These are phyloP conservation scores for Endogone sp. DNA, from an alignment of 192 early-diverging fungal species.

Conservation along the genomic window DNA sequence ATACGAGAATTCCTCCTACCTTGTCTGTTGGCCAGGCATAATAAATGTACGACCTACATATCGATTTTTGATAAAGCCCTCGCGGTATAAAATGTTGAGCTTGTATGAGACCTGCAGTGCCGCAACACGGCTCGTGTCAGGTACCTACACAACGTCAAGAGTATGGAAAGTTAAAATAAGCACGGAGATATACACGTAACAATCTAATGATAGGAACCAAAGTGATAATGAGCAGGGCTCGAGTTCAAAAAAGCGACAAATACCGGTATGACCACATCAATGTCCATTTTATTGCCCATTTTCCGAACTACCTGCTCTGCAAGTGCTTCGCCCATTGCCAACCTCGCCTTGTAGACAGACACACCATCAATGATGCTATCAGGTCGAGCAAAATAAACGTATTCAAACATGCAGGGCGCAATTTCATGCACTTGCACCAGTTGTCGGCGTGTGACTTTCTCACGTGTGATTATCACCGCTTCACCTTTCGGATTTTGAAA, in stretches of 20 bases:
- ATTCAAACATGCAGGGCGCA: constrained; percentile 99
- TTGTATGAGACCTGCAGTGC: constrained; percentile 91
- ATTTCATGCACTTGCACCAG: constrained; percentile 47
- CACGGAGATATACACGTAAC: too few species aligned
- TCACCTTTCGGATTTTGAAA: constrained; percentile 48
- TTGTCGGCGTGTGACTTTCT: constrained; percentile 62
- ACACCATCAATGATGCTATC: constrained; percentile 99
- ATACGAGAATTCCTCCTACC: constrained; percentile 14
- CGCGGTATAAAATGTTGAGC: constrained; percentile 88
- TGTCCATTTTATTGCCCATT: constrained; percentile 76
- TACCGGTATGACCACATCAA: constrained; percentile 99
- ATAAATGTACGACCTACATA: constrained; percentile 99
- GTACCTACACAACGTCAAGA: constrained; percentile 49
- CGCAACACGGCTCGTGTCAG: constrained; percentile 94
- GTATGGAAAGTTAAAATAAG: not conserved
- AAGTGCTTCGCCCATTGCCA: constrained; percentile 97
- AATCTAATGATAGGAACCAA: not conserved
- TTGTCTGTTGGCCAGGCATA: constrained; percentile 95
- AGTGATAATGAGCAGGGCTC: not conserved
- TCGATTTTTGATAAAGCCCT: constrained; percentile 99
- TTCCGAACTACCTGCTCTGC: constrained; percentile 76
- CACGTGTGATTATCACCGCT: constrained; percentile 89
- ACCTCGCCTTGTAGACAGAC: constrained; percentile 95
- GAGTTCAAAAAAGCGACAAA: constrained; percentile 8
- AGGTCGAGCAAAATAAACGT: constrained; percentile 98